phyloP scores from a whole-genome alignment of 1,284 basidiomycete genomes.

The Ceratobasidium sp. region DNA sequence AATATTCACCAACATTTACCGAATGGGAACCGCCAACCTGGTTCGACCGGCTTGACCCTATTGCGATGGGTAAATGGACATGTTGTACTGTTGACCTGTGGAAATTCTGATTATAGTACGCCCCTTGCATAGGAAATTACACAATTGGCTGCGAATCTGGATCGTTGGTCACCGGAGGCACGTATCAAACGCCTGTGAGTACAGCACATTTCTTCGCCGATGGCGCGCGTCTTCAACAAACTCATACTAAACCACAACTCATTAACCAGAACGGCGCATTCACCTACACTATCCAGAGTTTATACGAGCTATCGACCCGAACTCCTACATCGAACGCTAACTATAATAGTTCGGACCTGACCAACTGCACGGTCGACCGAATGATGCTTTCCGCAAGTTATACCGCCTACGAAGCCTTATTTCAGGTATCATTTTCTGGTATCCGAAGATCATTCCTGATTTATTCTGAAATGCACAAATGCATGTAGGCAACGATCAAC shows the following conservation, averaged over 20 bases:
- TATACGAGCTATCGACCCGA: neutral
- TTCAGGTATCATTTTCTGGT: neutral
- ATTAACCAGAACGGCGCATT: neutral
- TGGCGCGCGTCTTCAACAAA: neutral
- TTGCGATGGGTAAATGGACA: neutral
- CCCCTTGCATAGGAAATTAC: neutral
- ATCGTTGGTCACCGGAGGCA: conserved; percentile 1
- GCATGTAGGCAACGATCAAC: neutral
- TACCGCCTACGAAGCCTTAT: neutral
- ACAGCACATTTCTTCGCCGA: neutral
- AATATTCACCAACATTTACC: neutral
- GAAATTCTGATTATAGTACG: neutral
- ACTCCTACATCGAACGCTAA: neutral
- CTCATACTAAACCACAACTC: neutral
- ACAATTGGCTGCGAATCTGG: conserved; percentile 4
- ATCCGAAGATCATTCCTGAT: too few relatives aligned
- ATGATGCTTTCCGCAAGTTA: neutral
- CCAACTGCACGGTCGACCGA: neutral
- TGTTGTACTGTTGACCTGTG: neutral
- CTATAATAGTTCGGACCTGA: neutral
- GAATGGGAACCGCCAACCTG: neutral
- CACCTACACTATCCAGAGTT: neutral
- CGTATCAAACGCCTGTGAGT: conserved; percentile 4
- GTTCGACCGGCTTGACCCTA: neutral
- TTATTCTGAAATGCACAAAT: neutral